phyloP scores from a whole-genome alignment of 139 green algal species.

The Chlorella sp. region DNA sequence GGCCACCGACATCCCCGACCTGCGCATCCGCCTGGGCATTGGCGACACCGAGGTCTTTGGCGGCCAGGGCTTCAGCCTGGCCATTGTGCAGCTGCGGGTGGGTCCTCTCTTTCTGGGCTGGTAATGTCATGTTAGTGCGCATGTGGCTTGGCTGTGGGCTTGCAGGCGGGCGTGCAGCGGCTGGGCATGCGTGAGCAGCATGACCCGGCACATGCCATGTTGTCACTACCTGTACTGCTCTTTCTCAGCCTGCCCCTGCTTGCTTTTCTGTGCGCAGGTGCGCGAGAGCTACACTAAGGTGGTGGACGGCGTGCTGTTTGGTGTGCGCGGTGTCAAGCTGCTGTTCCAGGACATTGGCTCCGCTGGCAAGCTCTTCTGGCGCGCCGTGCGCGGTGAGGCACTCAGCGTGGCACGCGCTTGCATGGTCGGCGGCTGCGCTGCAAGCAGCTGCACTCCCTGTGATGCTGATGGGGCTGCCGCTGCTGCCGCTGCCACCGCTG shows the following conservation, averaged over 20 bases:
- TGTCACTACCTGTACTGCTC: not conserved
- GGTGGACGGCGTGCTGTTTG: slow-evolving; percentile 87
- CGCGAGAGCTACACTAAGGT: slow-evolving; percentile 56
- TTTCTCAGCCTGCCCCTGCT: not conserved
- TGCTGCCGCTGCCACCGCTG: too few relatives aligned
- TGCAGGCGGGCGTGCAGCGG: too few relatives aligned
- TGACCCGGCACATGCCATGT: too few relatives aligned
- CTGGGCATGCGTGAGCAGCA: too few relatives aligned
- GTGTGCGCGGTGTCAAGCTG: slow-evolving; percentile 82
- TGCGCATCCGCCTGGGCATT: slow-evolving; percentile 84
- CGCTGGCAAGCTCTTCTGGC: slow-evolving; percentile 75
- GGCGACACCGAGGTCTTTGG: slow-evolving; percentile 72
- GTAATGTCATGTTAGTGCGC: too few relatives aligned
- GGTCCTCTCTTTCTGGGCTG: too few relatives aligned
- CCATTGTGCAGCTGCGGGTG: slow-evolving; percentile 70
- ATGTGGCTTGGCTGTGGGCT: too few relatives aligned
- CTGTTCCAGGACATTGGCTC: slow-evolving; percentile 77
- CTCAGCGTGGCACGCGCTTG: not conserved
- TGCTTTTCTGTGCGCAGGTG: slow-evolving; percentile 50
- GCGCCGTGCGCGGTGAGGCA: slow-evolving; percentile 60
- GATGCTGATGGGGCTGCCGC: too few relatives aligned
- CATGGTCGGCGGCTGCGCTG: not conserved
- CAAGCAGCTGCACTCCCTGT: too few relatives aligned
- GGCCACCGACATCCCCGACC: slow-evolving; percentile 90
- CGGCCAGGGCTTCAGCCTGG: slow-evolving; percentile 55